Evolutionary conservation across 768 basidiomycete genomes (phyloP), one percentile per base, ranked within the genome.

Genomic region (Auriculariales sp.): DNA sequence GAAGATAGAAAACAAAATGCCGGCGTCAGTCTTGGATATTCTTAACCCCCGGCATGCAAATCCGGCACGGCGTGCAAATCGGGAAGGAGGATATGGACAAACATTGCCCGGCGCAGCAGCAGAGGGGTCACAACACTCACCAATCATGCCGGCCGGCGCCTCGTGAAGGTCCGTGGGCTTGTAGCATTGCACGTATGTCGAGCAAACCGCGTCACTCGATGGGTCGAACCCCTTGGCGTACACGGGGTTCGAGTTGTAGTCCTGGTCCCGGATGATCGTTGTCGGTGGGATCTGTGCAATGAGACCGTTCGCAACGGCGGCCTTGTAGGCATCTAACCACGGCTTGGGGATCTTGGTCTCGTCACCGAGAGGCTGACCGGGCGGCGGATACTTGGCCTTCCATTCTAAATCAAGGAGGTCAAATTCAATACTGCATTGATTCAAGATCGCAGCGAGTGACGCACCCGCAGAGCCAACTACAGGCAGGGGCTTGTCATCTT

Each of bases 271-370:
- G 6, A 54, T 49, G 53, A 63, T 67, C 6, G 66, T 67, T 3
- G 83, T 66, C 15, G 64, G 55, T 1, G 81, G 75, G 51, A 91
- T 68, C 54, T 77, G 61, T 1, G 92, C 91, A 48, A 94, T 84
- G 55, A 73, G 75, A 28, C 85, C 82, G 4, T 79, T 75, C 1
- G 70, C 58, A 15, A 81, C 68, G n/a, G 83, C 85, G 15, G 67
- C 70, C 46, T 75, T 69, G 53, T 92, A 70, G 4, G 87, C 84
- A 57, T 75, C 73, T 25, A 75, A 58, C 92, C 92, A 95, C 28
- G 65, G 68, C 51, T 71, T 61, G 12, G 90, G 90, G 51, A 87
- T 67, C 6, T 58, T 53, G 29, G 61, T 59, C 0, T 69, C 60
- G 52, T 79, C 72, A 5, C 66, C 63, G n/a, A 51, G 51, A 14